Conservation (phyloP, 257 asterid species). For the Salvia splendens region DNA sequence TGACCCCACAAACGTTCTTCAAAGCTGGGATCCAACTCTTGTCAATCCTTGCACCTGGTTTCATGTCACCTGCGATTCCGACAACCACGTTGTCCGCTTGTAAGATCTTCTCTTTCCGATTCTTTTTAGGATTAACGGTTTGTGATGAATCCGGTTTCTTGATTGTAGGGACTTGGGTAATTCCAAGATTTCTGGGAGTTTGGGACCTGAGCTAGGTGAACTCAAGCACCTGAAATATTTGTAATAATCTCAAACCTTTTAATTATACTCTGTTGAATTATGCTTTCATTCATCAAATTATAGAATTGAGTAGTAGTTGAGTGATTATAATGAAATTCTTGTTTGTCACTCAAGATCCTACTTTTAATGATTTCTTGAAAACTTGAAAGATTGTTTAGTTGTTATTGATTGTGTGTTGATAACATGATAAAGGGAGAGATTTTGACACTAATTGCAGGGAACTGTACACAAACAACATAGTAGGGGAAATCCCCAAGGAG, state of each 20-base stretch:
- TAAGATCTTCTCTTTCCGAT: conserved; percentile 41
- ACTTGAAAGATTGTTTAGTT: not conserved
- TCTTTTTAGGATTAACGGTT: not conserved
- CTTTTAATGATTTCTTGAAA: not conserved
- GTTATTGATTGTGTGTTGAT: not conserved
- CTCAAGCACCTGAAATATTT: conserved; percentile 79
- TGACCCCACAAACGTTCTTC: conserved; percentile 81
- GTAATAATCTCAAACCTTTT: conserved; percentile 45
- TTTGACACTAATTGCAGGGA: conserved; percentile 55
- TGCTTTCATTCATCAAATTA: not conserved
- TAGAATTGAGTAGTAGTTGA: not conserved
- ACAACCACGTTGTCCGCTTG: conserved; percentile 81
- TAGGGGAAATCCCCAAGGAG: conserved; percentile 74
- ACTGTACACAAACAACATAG: conserved; percentile 61
- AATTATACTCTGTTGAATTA: not conserved
- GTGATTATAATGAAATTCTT: not conserved
- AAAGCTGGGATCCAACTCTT: conserved; percentile 96
- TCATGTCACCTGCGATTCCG: conserved; percentile 80
- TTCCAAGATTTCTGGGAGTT: conserved; percentile 83
- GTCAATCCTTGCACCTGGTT: conserved; percentile 98
- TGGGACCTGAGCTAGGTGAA: conserved; percentile 84
- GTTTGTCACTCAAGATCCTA: conserved; percentile 19
- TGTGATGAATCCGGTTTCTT: conserved; percentile 6
- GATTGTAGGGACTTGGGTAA: conserved; percentile 83
- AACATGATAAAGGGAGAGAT: conserved; percentile 17